Evolutionary conservation across 495 filamentous ascomycete species (phyloP), one percentile per base, ranked within the genome.

Genomic region (Collariella sp.): DNA sequence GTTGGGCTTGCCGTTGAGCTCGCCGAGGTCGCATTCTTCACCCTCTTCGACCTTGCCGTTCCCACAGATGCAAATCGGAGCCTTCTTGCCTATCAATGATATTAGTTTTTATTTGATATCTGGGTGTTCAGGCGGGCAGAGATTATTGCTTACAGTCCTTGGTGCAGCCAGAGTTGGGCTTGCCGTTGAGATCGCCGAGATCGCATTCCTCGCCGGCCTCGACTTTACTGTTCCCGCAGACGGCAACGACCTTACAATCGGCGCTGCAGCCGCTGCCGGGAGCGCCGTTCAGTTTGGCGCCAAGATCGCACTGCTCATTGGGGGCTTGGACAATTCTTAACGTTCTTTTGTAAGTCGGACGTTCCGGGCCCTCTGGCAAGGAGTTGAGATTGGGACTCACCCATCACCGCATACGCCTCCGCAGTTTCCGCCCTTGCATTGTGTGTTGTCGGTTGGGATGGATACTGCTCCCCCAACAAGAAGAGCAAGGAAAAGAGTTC

Each of bases 341-440:
- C 7, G 22, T 15, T 12, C 9, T 50, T 23, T 51, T 34, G 31
- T 35, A 10, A 53, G 49, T 34, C 18, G 46, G 16, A 34, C 16
- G 11, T 31, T 20, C 7, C n/a, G 15, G 7, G 12, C 1, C 13
- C 15, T 1, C 4, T 31, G 26, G 5, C 26, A 31, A 9, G 24
- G 24, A 22, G 11, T 15, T 12, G 18, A 13, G 22, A 11, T n/a
- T 13, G 23, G 0, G 22, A 49, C 56, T 54, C 45, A 58, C 56
- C 56, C 50, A 33, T 58, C 51, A 22, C 56, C 56, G 20, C 56
- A 58, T 0, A 54, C 33, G 19, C 55, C 55, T 42, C 56, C 56
- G 33, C 50, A 58, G 34, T 36, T 16, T 12, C 26, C 29, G 40
- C 35, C 16, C 1, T 22, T 18, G 19, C 50, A 57, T 7, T 40